phyloP scores from a whole-genome alignment of 2,329 filamentous ascomycete genomes.

The Aspergillus hortae region DNA sequence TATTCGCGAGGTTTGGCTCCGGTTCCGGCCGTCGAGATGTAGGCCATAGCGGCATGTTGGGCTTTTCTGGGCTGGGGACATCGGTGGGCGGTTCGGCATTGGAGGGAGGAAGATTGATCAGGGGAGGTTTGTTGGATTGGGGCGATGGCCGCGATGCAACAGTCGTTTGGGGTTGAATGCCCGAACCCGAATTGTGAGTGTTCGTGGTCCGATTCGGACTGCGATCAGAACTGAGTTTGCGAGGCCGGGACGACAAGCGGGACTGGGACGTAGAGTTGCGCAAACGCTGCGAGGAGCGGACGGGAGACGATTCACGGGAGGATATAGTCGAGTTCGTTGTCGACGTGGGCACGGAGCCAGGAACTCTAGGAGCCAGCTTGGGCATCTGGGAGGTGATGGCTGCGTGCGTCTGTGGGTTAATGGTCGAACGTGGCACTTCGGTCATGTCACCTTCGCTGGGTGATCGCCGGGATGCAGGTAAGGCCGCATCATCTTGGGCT shows the following conservation, averaged over 20 bases:
- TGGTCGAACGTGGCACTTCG: constrained; percentile 25
- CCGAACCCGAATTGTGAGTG: constrained; percentile 33
- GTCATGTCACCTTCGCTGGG: constrained; percentile 27
- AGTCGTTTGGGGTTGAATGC: constrained; percentile 55
- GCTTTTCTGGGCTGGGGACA: constrained; percentile 63
- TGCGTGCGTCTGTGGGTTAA: constrained; percentile 24
- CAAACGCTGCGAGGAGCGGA: constrained; percentile 29
- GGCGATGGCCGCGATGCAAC: constrained; percentile 66
- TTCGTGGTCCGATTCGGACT: constrained; percentile 57
- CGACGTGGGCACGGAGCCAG: constrained; percentile 32
- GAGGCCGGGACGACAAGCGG: constrained; percentile 51
- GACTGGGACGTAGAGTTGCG: constrained; percentile 29
- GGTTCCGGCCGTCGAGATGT: constrained; percentile 27
- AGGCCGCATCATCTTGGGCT: constrained; percentile 23
- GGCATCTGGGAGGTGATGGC: constrained; percentile 29
- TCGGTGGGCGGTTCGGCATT: constrained; percentile 60
- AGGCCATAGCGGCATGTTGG: constrained; percentile 40
- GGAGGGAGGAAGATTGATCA: constrained; percentile 52
- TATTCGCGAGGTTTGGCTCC: constrained; percentile 33
- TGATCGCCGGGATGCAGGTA: constrained; percentile 24
- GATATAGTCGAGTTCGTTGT: constrained; percentile 44
- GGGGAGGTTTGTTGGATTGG: constrained; percentile 62
- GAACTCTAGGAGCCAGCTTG: constrained; percentile 25
- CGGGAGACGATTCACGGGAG: constrained; percentile 49
- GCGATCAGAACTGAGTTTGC: constrained; percentile 65